Percentiles rank a stretch among this genome's conserved stretches.
Evolutionary conservation across 2,329 filamentous ascomycete species (phyloP).

Genomic region (Colletotrichum sp.): DNA sequence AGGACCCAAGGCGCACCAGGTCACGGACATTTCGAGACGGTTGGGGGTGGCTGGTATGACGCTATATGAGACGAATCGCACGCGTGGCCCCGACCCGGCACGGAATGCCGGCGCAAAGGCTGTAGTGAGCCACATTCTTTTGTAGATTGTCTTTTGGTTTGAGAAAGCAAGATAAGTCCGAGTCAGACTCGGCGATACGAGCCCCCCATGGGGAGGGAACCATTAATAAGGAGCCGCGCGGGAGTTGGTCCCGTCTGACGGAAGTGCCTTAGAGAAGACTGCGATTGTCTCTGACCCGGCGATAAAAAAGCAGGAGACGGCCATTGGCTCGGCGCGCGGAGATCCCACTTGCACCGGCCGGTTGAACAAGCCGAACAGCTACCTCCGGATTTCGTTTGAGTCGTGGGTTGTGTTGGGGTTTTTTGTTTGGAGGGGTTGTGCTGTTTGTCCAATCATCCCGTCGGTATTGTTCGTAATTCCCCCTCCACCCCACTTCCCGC

Average conservation of each 20-base stretch:
- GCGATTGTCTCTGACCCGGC: background rate
- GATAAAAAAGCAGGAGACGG: conserved; percentile 1
- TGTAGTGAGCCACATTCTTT: background rate
- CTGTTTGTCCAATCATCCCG: background rate
- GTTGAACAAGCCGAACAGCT: background rate
- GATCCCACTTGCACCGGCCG: background rate
- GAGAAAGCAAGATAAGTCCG: background rate
- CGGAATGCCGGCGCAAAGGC: background rate
- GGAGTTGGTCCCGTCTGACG: background rate
- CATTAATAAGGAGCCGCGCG: conserved; percentile 14
- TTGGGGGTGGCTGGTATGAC: background rate
- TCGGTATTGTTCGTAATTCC: background rate
- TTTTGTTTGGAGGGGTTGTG: background rate
- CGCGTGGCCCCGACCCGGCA: background rate
- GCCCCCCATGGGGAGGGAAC: background rate
- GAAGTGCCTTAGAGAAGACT: background rate
- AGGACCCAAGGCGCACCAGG: background rate
- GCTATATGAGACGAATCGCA: background rate
- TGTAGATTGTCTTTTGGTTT: background rate
- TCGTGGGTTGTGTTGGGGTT: background rate
- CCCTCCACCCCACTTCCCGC: conserved; percentile 16
- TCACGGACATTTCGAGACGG: background rate
- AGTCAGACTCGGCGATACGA: conserved; percentile 16
- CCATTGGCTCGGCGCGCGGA: conserved; percentile 4
- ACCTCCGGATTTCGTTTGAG: background rate